Percentiles rank a stretch among this genome's conserved stretches.
These are phyloP conservation scores for Salvia splendens DNA, from an alignment of 257 asterid species.

Conservation along the genomic window DNA sequence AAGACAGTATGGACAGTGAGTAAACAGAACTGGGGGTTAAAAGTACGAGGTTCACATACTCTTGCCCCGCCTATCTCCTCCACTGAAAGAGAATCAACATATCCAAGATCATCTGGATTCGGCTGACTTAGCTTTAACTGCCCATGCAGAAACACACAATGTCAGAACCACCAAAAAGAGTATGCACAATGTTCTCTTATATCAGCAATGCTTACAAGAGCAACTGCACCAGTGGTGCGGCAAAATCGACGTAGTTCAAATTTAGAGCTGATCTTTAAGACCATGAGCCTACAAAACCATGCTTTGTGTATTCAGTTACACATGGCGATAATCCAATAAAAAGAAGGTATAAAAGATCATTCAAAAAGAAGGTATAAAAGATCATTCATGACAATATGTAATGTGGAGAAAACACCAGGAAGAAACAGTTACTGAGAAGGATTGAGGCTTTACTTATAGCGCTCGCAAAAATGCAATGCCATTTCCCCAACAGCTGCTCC, in stretches of 20 bases:
- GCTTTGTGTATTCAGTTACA: conserved; percentile 27
- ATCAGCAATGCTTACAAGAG: conserved; percentile 58
- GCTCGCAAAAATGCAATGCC: conserved; percentile 98
- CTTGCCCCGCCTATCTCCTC: conserved; percentile 98
- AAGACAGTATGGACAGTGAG: conserved; percentile 23
- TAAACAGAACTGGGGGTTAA: conserved; percentile 22
- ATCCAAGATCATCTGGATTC: conserved; percentile 90
- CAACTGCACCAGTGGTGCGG: conserved; percentile 92
- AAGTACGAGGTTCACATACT: conserved; percentile 46
- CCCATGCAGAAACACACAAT: conserved; percentile 32
- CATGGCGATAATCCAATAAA: conserved; percentile 1
- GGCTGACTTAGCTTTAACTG: conserved; percentile 94
- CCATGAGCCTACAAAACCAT: conserved; percentile 77
- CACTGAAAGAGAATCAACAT: conserved; percentile 89
- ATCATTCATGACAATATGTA: conserved; percentile 8
- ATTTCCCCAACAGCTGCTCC: conserved; percentile 96
- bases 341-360: background rate
- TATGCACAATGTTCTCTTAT: conserved; percentile 11
- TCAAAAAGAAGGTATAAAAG: background rate
- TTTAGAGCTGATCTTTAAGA: conserved; percentile 86
- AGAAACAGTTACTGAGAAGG: conserved; percentile 13
- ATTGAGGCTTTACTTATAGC: conserved; percentile 66
- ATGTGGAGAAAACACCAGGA: conserved; percentile 11
- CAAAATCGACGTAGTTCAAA: conserved; percentile 94
- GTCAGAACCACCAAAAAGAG: conserved; percentile 21